A percentile compares a stretch with the other conserved stretches of the same genome.
These are phyloP conservation scores for Xylaria sp. DNA, from an alignment of 2,329 filamentous ascomycete species.

Conservation along the genomic window DNA sequence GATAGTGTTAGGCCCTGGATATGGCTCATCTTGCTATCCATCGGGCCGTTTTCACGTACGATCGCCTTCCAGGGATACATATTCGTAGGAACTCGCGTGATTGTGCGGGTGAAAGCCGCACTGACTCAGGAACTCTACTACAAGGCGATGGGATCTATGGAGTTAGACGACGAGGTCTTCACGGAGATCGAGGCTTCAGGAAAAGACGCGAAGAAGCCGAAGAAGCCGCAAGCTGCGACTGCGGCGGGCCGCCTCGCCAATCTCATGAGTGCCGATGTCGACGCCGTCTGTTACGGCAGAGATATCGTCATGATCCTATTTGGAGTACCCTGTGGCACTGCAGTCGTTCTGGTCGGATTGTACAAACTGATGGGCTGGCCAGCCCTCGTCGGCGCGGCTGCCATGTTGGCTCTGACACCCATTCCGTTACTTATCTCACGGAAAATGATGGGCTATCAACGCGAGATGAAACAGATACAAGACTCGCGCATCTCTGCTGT, in stretches of 20 bases:
- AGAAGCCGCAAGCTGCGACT: slow-evolving; percentile 53
- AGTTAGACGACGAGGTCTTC: slow-evolving; percentile 66
- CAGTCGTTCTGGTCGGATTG: slow-evolving; percentile 61
- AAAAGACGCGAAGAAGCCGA: slow-evolving; percentile 43
- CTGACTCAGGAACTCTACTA: slow-evolving; percentile 69
- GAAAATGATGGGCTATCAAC: slow-evolving; percentile 62
- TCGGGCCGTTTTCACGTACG: slow-evolving; percentile 61
- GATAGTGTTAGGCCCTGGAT: slow-evolving; percentile 61
- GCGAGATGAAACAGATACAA: slow-evolving; percentile 64
- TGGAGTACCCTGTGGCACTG: slow-evolving; percentile 60
- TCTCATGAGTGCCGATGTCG: slow-evolving; percentile 68
- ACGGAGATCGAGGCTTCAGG: slow-evolving; percentile 47
- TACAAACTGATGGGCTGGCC: slow-evolving; percentile 68
- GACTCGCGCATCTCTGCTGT: slow-evolving; percentile 68
- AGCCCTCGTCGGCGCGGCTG: slow-evolving; percentile 62
- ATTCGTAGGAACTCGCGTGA: slow-evolving; percentile 66
- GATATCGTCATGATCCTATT: slow-evolving; percentile 61
- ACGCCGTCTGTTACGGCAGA: slow-evolving; percentile 63
- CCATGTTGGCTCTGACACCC: slow-evolving; percentile 61
- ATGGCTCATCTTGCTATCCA: slow-evolving; percentile 65
- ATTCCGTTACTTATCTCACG: slow-evolving; percentile 62
- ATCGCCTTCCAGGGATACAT: slow-evolving; percentile 67
- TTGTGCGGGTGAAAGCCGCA: slow-evolving; percentile 66
- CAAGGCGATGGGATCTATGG: slow-evolving; percentile 65
- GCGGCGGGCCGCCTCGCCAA: slow-evolving; percentile 65